A percentile compares a stretch with the other conserved stretches of the same genome.
These are phyloP conservation scores for Hypoxylon sp. DNA, from an alignment of 2,329 filamentous ascomycete genomes.

Conservation along the genomic window DNA sequence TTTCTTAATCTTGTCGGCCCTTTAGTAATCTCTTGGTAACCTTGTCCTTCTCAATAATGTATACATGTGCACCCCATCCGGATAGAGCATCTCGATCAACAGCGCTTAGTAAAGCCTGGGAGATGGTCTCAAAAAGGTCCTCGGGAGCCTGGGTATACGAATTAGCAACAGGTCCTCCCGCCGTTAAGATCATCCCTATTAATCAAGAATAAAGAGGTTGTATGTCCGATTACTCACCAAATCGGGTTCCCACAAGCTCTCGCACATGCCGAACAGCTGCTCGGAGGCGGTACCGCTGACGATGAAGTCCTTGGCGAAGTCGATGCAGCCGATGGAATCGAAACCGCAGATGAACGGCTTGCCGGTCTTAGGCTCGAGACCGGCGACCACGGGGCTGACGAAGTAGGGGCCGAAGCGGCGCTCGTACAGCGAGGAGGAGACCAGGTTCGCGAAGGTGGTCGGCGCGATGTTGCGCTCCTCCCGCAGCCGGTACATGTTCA, in stretches of 20 bases:
- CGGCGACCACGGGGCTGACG: slow-evolving; percentile 93
- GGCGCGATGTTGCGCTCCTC: slow-evolving; percentile 98
- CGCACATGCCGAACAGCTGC: slow-evolving; percentile 98
- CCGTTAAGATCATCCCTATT: background rate
- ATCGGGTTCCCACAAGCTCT: slow-evolving; percentile 97
- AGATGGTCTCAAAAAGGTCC: slow-evolving; percentile 98
- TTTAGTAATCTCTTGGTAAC: slow-evolving; percentile 99
- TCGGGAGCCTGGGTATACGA: slow-evolving; percentile 77
- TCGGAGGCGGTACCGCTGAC: slow-evolving; percentile 96
- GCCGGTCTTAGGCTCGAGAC: slow-evolving; percentile 92
- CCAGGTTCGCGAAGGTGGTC: slow-evolving; percentile 95
- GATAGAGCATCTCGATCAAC: slow-evolving; percentile 97
- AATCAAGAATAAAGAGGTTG: background rate
- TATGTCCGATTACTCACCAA: slow-evolving; percentile 72
- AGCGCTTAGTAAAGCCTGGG: slow-evolving; percentile 93
- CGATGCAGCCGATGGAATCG: slow-evolving; percentile 98
- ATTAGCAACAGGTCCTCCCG: slow-evolving; percentile 7
- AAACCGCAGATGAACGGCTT: slow-evolving; percentile 99
- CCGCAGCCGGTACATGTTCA: slow-evolving; percentile 99
- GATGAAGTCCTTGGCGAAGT: slow-evolving; percentile 99
- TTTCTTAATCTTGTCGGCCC: slow-evolving; percentile 88
- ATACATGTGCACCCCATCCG: slow-evolving; percentile 98
- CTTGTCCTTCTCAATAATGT: slow-evolving; percentile 99
- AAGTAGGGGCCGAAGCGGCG: slow-evolving; percentile 96
- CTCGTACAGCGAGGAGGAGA: slow-evolving; percentile 93